These are phyloP conservation scores for Elymus sibiricus DNA, from an alignment of 176 grass and related monocot species.

Conservation along the genomic window DNA sequence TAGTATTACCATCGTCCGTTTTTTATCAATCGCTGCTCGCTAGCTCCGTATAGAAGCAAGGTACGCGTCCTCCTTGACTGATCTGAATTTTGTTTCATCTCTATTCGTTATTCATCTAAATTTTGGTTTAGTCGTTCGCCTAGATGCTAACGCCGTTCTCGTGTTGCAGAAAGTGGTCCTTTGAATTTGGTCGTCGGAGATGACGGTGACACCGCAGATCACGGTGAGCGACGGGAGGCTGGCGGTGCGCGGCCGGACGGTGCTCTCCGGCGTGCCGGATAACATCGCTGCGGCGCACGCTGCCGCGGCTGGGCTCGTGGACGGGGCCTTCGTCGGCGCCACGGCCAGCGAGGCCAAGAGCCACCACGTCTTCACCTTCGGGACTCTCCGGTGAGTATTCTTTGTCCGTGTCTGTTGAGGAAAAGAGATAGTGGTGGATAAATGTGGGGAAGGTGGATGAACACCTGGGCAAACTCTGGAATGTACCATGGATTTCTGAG, in stretches of 20 bases:
- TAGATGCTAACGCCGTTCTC: neutral
- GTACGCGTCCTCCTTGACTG: neutral
- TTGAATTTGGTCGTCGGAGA: neutral
- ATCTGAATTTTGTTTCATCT: neutral
- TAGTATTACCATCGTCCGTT: neutral
- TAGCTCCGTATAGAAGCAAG: neutral
- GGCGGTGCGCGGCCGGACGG: conserved; percentile 58
- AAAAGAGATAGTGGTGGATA: neutral
- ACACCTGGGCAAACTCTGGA: neutral
- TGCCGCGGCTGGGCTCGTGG: conserved; percentile 43
- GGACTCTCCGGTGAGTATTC: conserved; percentile 52
- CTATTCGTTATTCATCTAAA: neutral
- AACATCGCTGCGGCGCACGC: conserved; percentile 49
- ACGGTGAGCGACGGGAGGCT: conserved; percentile 57
- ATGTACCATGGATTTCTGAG: neutral
- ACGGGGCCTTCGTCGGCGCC: conserved; percentile 67
- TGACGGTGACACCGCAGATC: conserved; percentile 68
- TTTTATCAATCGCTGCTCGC: neutral
- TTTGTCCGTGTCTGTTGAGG: neutral
- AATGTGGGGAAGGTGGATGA: neutral
- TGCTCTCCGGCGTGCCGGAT: conserved; percentile 65
- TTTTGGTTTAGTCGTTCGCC: neutral
- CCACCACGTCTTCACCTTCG: conserved; percentile 71
- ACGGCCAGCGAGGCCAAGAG: conserved; percentile 51
- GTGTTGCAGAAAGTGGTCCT: neutral